A percentile compares a stretch with the other conserved stretches of the same genome.
phyloP scores from a whole-genome alignment of 1,284 basidiomycete species.

The Coniferiporia weirii region DNA sequence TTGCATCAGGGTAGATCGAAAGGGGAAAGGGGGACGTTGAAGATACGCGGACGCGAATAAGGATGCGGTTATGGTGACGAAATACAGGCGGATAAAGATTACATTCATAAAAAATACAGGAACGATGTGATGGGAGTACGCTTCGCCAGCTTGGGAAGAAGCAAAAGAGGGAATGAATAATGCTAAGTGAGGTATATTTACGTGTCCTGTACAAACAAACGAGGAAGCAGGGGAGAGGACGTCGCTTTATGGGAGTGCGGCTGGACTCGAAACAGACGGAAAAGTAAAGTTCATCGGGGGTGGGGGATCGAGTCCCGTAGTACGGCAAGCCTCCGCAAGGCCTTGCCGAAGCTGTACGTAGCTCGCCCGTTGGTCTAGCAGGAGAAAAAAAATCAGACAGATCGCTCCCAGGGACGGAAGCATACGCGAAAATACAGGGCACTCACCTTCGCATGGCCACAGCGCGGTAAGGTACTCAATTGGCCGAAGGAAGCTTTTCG shows the following conservation, averaged over 20 bases:
- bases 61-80: too few relatives aligned
- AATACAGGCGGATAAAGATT: too few relatives aligned
- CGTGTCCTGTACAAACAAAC: too few relatives aligned
- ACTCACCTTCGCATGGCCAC: conserved; percentile 63
- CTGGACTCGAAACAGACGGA: neutral
- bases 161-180: too few relatives aligned
- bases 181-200: too few relatives aligned
- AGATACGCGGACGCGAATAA: too few relatives aligned
- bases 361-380: conserved; percentile 10
- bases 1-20: too few relatives aligned
- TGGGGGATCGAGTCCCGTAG: conserved; percentile 7
- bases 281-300: conserved; percentile 13
- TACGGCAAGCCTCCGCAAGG: conserved; percentile 9
- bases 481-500: conserved; percentile 53
- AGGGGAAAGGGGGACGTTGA: too few relatives aligned
- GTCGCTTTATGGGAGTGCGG: neutral
- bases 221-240: too few relatives aligned
- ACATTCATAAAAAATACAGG: too few relatives aligned
- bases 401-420: neutral
- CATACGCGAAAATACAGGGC: neutral
- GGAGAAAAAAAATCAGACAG: neutral
- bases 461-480: conserved; percentile 60
- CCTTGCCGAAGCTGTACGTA: conserved; percentile 7
- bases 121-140: too few relatives aligned
- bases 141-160: too few relatives aligned